These are phyloP conservation scores for Leccinum arenicola DNA, from an alignment of 768 basidiomycete genomes.

Conservation along the genomic window DNA sequence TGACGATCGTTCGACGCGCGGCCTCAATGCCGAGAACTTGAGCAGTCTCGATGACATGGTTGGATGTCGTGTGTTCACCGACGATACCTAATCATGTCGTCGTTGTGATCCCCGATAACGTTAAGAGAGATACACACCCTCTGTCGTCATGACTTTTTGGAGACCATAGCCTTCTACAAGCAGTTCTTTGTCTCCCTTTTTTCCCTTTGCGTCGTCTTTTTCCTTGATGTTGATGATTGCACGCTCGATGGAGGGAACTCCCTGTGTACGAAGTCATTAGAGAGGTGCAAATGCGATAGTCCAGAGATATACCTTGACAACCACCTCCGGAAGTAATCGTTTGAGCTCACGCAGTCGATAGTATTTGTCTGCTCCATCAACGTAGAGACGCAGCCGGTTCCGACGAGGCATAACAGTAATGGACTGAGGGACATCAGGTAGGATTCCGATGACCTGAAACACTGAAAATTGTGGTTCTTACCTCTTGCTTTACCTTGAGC, in stretches of 20 bases:
- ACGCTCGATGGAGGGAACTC: constrained; percentile 81
- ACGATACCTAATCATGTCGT: constrained; percentile 66
- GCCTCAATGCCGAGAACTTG: constrained; percentile 98
- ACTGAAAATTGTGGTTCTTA: constrained; percentile 23
- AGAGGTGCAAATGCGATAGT: neutral
- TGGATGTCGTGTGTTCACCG: constrained; percentile 89
- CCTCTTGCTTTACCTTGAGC: constrained; percentile 89
- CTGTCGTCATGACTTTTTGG: constrained; percentile 95
- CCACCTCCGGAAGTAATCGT: constrained; percentile 76
- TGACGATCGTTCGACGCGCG: constrained; percentile 88
- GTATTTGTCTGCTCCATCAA: constrained; percentile 76
- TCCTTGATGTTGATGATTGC: constrained; percentile 97
- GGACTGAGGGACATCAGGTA: constrained; percentile 42
- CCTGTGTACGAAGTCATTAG: constrained; percentile 42
- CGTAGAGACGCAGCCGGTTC: constrained; percentile 74
- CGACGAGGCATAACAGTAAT: constrained; percentile 75
- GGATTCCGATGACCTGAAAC: neutral
- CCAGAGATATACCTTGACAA: constrained; percentile 69
- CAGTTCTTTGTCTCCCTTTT: constrained; percentile 86
- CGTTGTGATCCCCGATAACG: neutral
- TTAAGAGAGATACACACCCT: constrained; percentile 52
- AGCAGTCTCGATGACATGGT: constrained; percentile 95
- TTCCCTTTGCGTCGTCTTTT: constrained; percentile 72
- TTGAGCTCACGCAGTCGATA: constrained; percentile 85
- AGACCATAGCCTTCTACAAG: constrained; percentile 97